Evolutionary conservation across 1,139 yeast genomes (phyloP), one percentile per base, ranked within the genome.

Genomic region (Geotrichum armillariae): DNA sequence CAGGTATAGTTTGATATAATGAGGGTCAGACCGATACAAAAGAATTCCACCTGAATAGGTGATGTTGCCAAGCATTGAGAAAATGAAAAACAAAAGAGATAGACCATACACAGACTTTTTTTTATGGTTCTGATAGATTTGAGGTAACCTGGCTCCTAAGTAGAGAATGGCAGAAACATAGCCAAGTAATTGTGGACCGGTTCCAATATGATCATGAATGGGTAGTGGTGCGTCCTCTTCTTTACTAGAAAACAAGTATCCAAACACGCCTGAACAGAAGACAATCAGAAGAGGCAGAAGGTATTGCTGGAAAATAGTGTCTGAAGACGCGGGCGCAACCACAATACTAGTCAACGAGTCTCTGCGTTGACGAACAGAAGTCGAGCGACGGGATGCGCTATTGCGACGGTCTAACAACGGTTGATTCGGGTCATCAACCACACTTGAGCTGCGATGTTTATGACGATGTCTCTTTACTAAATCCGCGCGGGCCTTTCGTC

Each of bases 131-230:
- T 83, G 89, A 54, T 82, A 67, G 53, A 86, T 86, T 66, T 86
- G 95, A 1, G 95, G 95, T 50, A 86, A 76, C 55, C 95, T 72
- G 1, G 95, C 94, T 7, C 88, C 83, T 58, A 86, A 73, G 64
- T 86, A 86, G 48, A 86, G 71, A 1, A 73, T 57, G 0, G 95
- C 94, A 2, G 90, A 82, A 4, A 79, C 59, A 66, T 86, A 87
- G 6, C 95, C 95, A 58, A 83, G 72, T 4, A 83, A 59, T 64
- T 83, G 89, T 1, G 94, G 85, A 1, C 86, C 86, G 36, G 77
- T 52, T n/a, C 65, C 61, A 42, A 79, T 70, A 14, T 53, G 44
- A 34, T 58, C 58, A 50, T 60, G 66, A 4, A 59, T 66, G 4
- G 23, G 23, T 21, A 21, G 29, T 12, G 43, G 4, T 6, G 41